Evolutionary conservation across 352 stramenopile species (phyloP).

Genomic region (Aphanomyces stellatus): DNA sequence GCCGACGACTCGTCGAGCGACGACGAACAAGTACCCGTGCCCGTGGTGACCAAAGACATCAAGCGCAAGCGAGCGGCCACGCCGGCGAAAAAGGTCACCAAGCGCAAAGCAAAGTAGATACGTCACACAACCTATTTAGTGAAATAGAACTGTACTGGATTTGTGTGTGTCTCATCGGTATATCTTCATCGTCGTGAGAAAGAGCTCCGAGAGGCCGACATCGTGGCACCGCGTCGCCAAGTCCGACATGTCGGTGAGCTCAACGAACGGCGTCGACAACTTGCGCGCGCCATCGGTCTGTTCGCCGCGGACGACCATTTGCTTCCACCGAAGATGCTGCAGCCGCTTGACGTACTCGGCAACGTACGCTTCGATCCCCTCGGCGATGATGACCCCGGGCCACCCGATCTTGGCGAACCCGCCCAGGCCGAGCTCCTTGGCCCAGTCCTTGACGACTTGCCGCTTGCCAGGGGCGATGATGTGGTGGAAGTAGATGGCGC

Average conservation of each 20-base stretch:
- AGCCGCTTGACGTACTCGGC: constrained; percentile 66
- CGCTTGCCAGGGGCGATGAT: constrained; percentile 70
- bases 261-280: constrained; percentile 37
- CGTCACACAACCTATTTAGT: too few relatives aligned
- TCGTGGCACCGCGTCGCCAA: constrained; percentile 40
- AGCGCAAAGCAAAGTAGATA: too few relatives aligned
- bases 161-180: too few relatives aligned
- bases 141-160: too few relatives aligned
- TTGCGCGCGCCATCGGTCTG: constrained; percentile 36
- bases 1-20: too few relatives aligned
- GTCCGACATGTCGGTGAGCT: constrained; percentile 60
- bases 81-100: too few relatives aligned
- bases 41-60: too few relatives aligned
- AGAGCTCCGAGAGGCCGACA: constrained; percentile 50
- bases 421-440: constrained; percentile 47
- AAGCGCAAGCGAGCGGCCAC: too few relatives aligned
- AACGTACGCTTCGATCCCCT: constrained; percentile 40
- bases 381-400: constrained; percentile 67
- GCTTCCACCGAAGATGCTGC: constrained; percentile 70
- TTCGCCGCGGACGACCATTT: constrained; percentile 71
- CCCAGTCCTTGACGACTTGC: constrained; percentile 62
- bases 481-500: constrained; percentile 80
- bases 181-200: constrained; percentile 77
- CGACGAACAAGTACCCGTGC: too few relatives aligned
- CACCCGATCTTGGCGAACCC: constrained; percentile 78